Conservation (phyloP, 2,329 filamentous ascomycete species). For the Rhinocladiella mackenziei region DNA sequence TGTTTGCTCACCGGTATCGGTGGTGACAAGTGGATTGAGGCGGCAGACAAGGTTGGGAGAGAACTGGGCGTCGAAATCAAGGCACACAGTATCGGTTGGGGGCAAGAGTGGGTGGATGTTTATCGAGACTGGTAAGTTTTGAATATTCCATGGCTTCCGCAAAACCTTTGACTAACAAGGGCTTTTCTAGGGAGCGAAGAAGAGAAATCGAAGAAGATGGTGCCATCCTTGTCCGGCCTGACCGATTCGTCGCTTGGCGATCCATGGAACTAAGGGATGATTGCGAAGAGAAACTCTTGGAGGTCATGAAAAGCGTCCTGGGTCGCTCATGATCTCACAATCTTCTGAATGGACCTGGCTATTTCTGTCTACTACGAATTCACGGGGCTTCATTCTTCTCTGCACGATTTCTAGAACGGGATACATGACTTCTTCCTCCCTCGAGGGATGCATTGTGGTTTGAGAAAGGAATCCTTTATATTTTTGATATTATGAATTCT, state of each 20-base stretch:
- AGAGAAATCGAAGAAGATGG: conserved; percentile 57
- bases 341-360: too few species aligned
- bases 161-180: conserved; percentile 2
- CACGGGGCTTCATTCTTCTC: too few species aligned
- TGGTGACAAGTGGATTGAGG: conserved; percentile 52
- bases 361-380: not conserved
- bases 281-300: conserved; percentile 15
- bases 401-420: too few species aligned
- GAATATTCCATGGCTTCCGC: not conserved
- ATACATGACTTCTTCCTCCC: too few species aligned
- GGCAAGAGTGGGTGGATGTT: conserved; percentile 58
- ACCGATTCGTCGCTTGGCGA: conserved; percentile 57
- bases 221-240: conserved; percentile 56
- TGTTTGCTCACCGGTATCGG: conserved; percentile 53
- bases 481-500: too few species aligned
- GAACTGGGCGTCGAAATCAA: conserved; percentile 47
- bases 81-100: conserved; percentile 53
- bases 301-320: conserved; percentile 19
- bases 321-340: too few species aligned
- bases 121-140: conserved; percentile 56
- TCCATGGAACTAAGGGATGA: conserved; percentile 22
- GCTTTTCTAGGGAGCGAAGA: conserved; percentile 33
- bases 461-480: too few species aligned
- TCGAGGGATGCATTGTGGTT: too few species aligned
- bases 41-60: conserved; percentile 41